These are phyloP conservation scores for Saposhnikovia divaricata DNA, from an alignment of 129 eudicot genomes.

Conservation along the genomic window DNA sequence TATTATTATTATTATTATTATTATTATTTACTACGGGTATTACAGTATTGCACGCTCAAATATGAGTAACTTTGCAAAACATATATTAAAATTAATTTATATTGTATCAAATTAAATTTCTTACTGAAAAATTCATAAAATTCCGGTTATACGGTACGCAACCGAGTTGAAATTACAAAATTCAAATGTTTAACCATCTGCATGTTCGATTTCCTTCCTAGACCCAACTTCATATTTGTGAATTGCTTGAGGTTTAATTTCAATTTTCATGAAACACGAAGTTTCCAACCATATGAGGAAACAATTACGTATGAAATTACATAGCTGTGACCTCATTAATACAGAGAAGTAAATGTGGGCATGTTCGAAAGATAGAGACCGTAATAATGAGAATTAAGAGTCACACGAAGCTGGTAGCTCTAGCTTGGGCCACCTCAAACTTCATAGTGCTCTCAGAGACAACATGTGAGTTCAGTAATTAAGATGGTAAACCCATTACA, in stretches of 20 bases:
- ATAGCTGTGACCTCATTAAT: constrained; percentile 3
- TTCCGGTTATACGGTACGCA: no score
- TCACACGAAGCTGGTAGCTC: not conserved
- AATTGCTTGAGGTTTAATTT: not conserved
- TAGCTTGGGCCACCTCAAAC: constrained; percentile 1
- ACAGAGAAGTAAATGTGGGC: not conserved
- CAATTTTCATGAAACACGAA: not conserved
- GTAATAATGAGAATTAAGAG: not conserved
- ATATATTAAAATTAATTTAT: no score
- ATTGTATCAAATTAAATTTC: no score
- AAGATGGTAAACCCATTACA: not conserved
- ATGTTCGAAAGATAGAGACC: not conserved
- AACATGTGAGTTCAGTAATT: not conserved
- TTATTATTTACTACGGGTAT: no score
- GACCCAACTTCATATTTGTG: no score
- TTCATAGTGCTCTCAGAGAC: not conserved
- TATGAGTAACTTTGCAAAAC: no score
- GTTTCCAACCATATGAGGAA: not conserved
- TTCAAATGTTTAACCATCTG: no score
- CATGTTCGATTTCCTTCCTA: no score
- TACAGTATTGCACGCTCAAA: no score
- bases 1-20: no score
- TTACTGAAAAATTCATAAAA: no score
- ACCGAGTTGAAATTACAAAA: no score
- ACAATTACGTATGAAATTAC: constrained; percentile 2